Percentiles rank a stretch among this genome's conserved stretches.
Evolutionary conservation across 1,139 yeast genomes (phyloP).

Genomic region (Taiozyma sp.): DNA sequence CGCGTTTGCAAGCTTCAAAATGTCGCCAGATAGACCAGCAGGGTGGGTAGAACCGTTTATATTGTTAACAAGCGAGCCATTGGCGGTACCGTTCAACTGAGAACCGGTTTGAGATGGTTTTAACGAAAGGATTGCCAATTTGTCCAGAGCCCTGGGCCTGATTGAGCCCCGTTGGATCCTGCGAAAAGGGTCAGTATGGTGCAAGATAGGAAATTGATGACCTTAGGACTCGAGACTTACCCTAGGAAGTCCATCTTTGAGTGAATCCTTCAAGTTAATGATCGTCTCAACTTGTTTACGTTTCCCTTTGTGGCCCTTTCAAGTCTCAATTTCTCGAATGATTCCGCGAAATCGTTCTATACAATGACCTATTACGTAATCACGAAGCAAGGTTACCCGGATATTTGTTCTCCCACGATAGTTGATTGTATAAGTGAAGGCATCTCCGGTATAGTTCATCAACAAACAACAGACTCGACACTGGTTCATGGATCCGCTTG

Average conservation of each 20-base stretch:
- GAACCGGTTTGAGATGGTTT: constrained; percentile 1
- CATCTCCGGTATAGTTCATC: not conserved
- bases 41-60: constrained; percentile 1
- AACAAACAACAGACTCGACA: not conserved
- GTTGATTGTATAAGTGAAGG: not conserved
- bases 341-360: not conserved
- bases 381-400: not conserved
- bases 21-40: constrained; percentile 14
- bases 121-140: constrained; percentile 19
- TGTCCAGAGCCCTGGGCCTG: constrained; percentile 22
- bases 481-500: not conserved
- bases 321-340: not conserved
- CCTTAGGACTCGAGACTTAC: not conserved
- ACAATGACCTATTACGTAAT: not conserved
- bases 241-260: not conserved
- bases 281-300: not conserved
- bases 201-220: not conserved
- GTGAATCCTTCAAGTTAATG: not conserved
- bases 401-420: no score
- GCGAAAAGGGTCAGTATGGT: not conserved
- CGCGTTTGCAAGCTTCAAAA: constrained; percentile 14
- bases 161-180: constrained; percentile 23
- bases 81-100: not conserved
- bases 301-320: not conserved
- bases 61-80: not conserved